Evolutionary conservation across 805 yeast species (phyloP).

Genomic region (Yamadazyma nakazawae): DNA sequence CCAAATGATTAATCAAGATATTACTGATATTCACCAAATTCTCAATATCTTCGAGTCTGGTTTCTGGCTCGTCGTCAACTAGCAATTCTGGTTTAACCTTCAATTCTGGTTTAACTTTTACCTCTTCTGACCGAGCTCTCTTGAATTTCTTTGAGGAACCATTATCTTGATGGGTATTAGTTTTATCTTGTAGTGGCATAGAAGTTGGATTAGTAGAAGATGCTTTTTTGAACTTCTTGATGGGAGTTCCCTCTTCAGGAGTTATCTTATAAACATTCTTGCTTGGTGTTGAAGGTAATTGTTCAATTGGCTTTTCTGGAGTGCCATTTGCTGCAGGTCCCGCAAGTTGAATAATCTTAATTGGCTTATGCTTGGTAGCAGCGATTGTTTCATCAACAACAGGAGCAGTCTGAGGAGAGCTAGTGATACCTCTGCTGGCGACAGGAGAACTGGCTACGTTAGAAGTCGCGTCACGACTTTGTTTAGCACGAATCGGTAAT

Average conservation of each 20-base stretch:
- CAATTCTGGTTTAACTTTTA: constrained; percentile 27
- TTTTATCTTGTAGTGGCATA: constrained; percentile 18
- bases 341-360: not conserved
- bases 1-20: constrained; percentile 76
- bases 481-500: constrained; percentile 13
- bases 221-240: constrained; percentile 14
- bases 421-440: not conserved
- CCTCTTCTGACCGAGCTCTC: constrained; percentile 35
- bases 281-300: constrained; percentile 15
- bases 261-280: constrained; percentile 15
- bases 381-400: not conserved
- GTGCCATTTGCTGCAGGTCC: not conserved
- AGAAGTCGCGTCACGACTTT: not conserved
- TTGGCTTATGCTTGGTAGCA: not conserved
- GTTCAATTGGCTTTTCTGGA: constrained; percentile 1
- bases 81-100: not conserved
- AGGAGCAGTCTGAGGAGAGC: not conserved
- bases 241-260: constrained; percentile 21
- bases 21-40: constrained; percentile 47
- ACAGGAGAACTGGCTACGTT: not conserved
- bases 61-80: constrained; percentile 6
- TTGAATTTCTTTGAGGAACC: constrained; percentile 10
- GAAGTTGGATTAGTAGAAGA: not conserved
- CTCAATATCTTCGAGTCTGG: constrained; percentile 29
- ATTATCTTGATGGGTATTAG: constrained; percentile 17